These are phyloP conservation scores for Coniochaeta sp. DNA, from an alignment of 2,329 filamentous ascomycete genomes.

Conservation along the genomic window DNA sequence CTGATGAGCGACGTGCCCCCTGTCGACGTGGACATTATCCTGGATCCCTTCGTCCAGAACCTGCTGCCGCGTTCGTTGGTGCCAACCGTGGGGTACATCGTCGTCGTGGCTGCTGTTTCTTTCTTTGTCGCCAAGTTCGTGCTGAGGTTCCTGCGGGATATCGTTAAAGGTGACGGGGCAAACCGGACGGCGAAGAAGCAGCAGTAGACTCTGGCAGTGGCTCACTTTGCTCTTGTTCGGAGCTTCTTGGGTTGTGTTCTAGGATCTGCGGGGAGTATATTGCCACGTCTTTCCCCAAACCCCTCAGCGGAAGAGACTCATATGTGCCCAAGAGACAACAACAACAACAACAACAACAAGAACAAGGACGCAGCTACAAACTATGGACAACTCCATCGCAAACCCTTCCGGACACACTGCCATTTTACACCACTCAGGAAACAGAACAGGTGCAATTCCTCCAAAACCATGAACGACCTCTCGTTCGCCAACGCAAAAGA, in stretches of 20 bases:
- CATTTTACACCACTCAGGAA: background rate
- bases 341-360: too few species aligned
- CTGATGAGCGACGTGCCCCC: constrained; percentile 70
- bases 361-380: background rate
- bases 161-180: constrained; percentile 13
- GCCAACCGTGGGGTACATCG: constrained; percentile 63
- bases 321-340: background rate
- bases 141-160: constrained; percentile 20
- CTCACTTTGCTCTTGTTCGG: too few species aligned
- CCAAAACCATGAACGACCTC: background rate
- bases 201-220: constrained; percentile 16
- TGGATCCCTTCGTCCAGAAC: constrained; percentile 81
- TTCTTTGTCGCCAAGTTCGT: constrained; percentile 35
- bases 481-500: background rate
- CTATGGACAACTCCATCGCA: background rate
- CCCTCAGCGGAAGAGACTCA: background rate
- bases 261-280: too few species aligned
- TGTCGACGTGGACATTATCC: constrained; percentile 72
- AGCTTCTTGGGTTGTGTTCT: too few species aligned
- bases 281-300: background rate
- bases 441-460: background rate
- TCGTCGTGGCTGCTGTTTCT: constrained; percentile 46
- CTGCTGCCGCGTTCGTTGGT: constrained; percentile 70
- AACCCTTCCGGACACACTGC: background rate
- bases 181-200: constrained; percentile 27